Percentiles rank a stretch among this genome's conserved stretches.
Evolutionary conservation across 169 alveolate genomes (phyloP).

Genomic region (Babesia ovata): DNA sequence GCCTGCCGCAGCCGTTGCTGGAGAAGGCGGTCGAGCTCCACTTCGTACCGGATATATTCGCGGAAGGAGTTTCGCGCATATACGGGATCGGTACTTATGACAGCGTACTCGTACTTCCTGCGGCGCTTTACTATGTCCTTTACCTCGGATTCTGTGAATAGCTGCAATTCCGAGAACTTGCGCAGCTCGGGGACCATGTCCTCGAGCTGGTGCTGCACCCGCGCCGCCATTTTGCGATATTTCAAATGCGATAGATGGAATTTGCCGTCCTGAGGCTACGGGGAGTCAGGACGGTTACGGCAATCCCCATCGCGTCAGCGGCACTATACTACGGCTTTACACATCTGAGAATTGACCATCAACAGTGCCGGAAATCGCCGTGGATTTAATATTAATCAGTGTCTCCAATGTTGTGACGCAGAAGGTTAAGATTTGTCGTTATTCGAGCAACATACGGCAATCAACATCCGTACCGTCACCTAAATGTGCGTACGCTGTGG

Average conservation of each 20-base stretch:
- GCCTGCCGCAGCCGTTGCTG: slow-evolving; percentile 33
- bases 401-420: background rate
- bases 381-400: background rate
- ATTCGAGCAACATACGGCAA: background rate
- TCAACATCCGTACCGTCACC: no score
- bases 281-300: background rate
- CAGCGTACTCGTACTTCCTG: slow-evolving; percentile 45
- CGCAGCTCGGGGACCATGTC: slow-evolving; percentile 68
- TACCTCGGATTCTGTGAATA: slow-evolving; percentile 33
- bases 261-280: background rate
- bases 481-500: no score
- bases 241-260: background rate
- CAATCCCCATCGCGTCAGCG: background rate
- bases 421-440: background rate
- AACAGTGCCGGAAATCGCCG: no score
- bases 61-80: slow-evolving; percentile 40
- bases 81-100: slow-evolving; percentile 59
- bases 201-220: slow-evolving; percentile 66
- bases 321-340: slow-evolving; percentile 18
- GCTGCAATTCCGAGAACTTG: slow-evolving; percentile 20
- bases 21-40: slow-evolving; percentile 56
- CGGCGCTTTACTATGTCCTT: slow-evolving; percentile 33
- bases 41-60: slow-evolving; percentile 45
- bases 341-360: background rate
- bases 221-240: slow-evolving; percentile 54